Conservation (phyloP, 345 rosid species). For the Fremontodendron californicum region DNA sequence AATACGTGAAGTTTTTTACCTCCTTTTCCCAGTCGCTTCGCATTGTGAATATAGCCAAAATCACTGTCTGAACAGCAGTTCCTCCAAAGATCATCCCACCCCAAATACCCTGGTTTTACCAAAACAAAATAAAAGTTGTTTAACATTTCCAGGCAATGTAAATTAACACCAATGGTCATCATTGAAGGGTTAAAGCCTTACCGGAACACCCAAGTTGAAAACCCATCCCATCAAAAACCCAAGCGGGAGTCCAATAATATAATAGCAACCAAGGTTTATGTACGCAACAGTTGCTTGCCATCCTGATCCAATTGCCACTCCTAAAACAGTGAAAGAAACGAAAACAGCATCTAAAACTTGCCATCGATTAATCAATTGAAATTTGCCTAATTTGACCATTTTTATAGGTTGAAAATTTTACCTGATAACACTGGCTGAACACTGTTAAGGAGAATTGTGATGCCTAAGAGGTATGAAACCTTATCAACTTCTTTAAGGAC, state of each 20-base stretch:
- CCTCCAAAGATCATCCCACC: slow-evolving; percentile 76
- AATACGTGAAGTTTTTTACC: slow-evolving; percentile 24
- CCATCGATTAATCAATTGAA: neutral
- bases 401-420: neutral
- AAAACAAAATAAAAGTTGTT: neutral
- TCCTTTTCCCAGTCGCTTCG: slow-evolving; percentile 57
- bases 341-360: neutral
- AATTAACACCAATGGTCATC: neutral
- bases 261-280: slow-evolving; percentile 70
- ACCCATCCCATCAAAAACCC: slow-evolving; percentile 68
- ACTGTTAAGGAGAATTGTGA: slow-evolving; percentile 42
- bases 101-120: slow-evolving; percentile 61
- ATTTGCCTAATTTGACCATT: neutral
- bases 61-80: slow-evolving; percentile 49
- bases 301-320: slow-evolving; percentile 87
- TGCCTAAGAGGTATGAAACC: slow-evolving; percentile 29
- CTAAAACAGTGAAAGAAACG: slow-evolving; percentile 22
- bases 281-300: slow-evolving; percentile 74
- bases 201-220: slow-evolving; percentile 55
- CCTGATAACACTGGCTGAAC: slow-evolving; percentile 52
- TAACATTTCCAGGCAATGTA: neutral
- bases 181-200: slow-evolving; percentile 17
- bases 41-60: slow-evolving; percentile 44
- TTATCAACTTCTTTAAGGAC: slow-evolving; percentile 33
- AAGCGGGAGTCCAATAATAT: slow-evolving; percentile 62